Conservation (phyloP, 1,284 basidiomycete species). For the Crepidotus sp. region DNA sequence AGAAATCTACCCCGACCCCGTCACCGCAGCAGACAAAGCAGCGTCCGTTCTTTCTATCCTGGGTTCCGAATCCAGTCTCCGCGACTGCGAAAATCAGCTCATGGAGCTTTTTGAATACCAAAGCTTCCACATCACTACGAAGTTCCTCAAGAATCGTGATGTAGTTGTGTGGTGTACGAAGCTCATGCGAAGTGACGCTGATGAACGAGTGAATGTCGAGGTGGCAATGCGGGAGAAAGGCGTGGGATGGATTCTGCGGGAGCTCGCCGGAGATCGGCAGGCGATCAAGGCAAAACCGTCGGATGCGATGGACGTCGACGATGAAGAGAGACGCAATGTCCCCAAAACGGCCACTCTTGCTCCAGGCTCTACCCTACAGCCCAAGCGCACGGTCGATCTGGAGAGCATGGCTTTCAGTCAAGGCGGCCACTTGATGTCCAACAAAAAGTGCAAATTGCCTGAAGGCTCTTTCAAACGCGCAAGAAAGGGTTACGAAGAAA, state of each 20-base stretch:
- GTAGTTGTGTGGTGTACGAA: constrained; percentile 98
- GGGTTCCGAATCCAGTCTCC: constrained; percentile 80
- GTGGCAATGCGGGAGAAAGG: constrained; percentile 98
- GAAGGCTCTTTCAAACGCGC: constrained; percentile 97
- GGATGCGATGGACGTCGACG: constrained; percentile 78
- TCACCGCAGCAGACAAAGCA: constrained; percentile 91
- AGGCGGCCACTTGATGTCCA: constrained; percentile 95
- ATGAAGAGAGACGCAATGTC: constrained; percentile 42
- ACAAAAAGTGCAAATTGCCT: constrained; percentile 96
- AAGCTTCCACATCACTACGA: constrained; percentile 85
- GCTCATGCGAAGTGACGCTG: constrained; percentile 81
- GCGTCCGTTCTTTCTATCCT: constrained; percentile 81
- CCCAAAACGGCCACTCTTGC: constrained; percentile 85
- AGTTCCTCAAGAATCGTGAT: constrained; percentile 92
- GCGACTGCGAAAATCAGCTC: constrained; percentile 94
- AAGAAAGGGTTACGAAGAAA: constrained; percentile 97
- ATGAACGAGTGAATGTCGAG: constrained; percentile 90
- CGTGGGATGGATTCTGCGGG: constrained; percentile 90
- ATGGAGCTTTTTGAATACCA: constrained; percentile 98
- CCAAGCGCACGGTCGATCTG: constrained; percentile 82
- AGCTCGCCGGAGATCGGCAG: constrained; percentile 73
- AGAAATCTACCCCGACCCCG: constrained; percentile 86
- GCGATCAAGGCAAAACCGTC: constrained; percentile 34
- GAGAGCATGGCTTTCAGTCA: constrained; percentile 95
- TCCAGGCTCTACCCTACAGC: constrained; percentile 82